Base-by-base conservation (phyloP, 805 yeast genomes). In the Yamadazyma akitaensis region DNA sequence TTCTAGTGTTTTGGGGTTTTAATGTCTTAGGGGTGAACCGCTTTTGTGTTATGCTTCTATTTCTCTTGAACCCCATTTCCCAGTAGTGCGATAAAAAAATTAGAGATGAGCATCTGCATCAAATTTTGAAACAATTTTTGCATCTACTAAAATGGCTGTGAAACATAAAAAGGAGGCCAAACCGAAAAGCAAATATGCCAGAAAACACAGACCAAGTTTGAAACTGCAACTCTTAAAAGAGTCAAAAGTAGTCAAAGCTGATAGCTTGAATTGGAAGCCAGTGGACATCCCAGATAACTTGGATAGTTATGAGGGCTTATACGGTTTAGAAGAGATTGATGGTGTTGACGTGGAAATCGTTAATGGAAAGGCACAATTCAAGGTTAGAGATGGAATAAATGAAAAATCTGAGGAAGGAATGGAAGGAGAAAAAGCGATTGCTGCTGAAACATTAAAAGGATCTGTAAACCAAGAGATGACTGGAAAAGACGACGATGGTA, bases 241-340 rank as follows among this genome's bases (percentile, higher is more conserved):
- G 46, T 57, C 69, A 25, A 73, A 69, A 45, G 57, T 74, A 19
- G 79, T 82, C 13, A 69, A 68, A 19, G 76, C 79, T 2, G 75
- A 75, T 51, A 72, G 73, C 16, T 66, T 87, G 51, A 68, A 72
- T 8, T 92, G 99, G 99, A 86, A 85, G 53, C 61, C 83, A 2
- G 96, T 91, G 7, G 85, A 83, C 2, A 77, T 91, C 43, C 92
- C 95, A 4, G 92, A 88, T 52, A 83, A 88, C 21, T 65, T 88
- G 42, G 96, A 83, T 50, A 96, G 89, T 63, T 88, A 85, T 59
- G 91, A 87, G 53, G 97, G 97, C 0, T 85, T 91, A 57, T 89
- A 83, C 62, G 99, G 97, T 0, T 69, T 94, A 31, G 99, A 92
- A 63, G 98, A 92, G 62, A 76, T 94, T 42, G 97, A 89, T 47